Evolutionary conservation across 2,329 filamentous ascomycete genomes (phyloP).

Genomic region (Stenocarpella maydis): DNA sequence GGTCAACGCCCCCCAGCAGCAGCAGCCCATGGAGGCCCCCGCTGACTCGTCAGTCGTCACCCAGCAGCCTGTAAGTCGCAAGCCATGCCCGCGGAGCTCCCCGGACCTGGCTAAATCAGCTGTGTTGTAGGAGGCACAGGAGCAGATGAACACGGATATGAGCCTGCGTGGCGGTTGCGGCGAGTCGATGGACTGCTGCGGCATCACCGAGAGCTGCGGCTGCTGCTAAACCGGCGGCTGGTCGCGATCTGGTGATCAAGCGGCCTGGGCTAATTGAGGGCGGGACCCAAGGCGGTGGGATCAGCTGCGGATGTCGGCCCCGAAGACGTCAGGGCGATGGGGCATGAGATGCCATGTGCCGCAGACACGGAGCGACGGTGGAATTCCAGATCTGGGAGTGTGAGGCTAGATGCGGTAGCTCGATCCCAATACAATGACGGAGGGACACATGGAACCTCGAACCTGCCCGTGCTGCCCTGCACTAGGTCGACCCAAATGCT

Average conservation of each 20-base stretch:
- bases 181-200: conserved; percentile 34
- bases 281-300: neutral
- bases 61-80: conserved; percentile 19
- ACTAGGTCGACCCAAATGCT: neutral
- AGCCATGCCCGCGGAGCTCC: neutral
- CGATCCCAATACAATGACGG: neutral
- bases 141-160: conserved; percentile 18
- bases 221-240: conserved; percentile 16
- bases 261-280: neutral
- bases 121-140: neutral
- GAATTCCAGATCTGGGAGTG: neutral
- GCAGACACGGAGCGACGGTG: neutral
- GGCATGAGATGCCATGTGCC: too few species aligned
- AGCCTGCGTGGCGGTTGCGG: conserved; percentile 34
- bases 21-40: conserved; percentile 29
- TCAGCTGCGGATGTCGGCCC: too few species aligned
- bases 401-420: neutral
- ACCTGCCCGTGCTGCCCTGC: neutral
- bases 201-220: conserved; percentile 32
- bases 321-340: too few species aligned
- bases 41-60: conserved; percentile 5
- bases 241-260: too few species aligned
- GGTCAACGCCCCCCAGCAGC: conserved; percentile 15
- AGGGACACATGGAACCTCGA: too few species aligned
- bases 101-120: neutral